Conservation (phyloP, 2,329 filamentous ascomycete species). For the Alternaria sp. region DNA sequence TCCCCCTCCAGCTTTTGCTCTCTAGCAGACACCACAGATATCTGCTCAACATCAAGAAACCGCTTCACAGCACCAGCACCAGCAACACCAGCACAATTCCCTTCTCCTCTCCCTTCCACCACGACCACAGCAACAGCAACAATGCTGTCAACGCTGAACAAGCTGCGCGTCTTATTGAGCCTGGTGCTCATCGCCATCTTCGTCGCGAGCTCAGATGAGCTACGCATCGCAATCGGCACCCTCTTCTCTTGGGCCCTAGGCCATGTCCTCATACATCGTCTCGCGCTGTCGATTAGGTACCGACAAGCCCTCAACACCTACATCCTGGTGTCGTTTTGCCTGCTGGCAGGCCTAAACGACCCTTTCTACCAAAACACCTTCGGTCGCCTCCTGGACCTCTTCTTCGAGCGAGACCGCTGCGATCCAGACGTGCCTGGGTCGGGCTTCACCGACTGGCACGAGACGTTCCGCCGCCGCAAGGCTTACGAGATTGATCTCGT, state of each 20-base stretch:
- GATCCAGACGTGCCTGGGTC: conserved; percentile 17
- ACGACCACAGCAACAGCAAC: conserved; percentile 4
- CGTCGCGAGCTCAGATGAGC: conserved; percentile 15
- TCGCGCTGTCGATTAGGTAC: conserved; percentile 2
- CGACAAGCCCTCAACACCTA: conserved; percentile 7
- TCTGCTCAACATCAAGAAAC: not conserved
- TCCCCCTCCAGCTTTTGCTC: not conserved
- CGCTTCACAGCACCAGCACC: not conserved
- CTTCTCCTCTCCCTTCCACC: not conserved
- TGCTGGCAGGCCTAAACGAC: conserved; percentile 20
- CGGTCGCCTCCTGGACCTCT: conserved; percentile 15
- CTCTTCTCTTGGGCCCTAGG: conserved; percentile 19
- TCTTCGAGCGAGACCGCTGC: conserved; percentile 8
- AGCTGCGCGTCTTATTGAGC: conserved; percentile 12
- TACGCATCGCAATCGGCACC: conserved; percentile 11
- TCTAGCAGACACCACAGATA: not conserved
- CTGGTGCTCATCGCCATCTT: conserved; percentile 15
- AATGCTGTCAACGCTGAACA: conserved; percentile 13
- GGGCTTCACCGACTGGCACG: conserved; percentile 21
- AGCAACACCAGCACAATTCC: not conserved
- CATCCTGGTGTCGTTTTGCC: conserved; percentile 16
- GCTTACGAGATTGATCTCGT: conserved; percentile 6
- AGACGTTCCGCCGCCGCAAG: conserved; percentile 8
- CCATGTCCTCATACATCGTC: conserved; percentile 5
- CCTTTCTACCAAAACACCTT: conserved; percentile 19